A percentile compares a stretch with the other conserved stretches of the same genome.
These are phyloP conservation scores for Uronychia setigera DNA, from an alignment of 73 alveolate species.

Conservation along the genomic window DNA sequence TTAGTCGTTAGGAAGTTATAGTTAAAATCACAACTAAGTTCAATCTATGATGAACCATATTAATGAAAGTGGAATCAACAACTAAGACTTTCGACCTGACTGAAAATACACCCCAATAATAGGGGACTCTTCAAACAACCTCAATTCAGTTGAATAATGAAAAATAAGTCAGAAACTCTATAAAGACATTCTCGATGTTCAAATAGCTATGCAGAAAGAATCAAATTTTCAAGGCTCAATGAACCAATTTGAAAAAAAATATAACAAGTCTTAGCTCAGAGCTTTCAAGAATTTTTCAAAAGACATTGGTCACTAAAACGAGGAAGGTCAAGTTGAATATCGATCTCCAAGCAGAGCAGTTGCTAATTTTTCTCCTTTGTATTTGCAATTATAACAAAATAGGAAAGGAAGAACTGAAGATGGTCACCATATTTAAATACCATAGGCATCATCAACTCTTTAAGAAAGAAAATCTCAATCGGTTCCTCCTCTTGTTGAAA, in stretches of 20 bases:
- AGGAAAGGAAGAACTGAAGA: too few relatives aligned
- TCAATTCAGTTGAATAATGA: neutral
- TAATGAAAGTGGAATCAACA: neutral
- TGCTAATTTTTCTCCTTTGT: too few relatives aligned
- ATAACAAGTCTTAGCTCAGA: neutral
- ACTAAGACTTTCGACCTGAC: neutral
- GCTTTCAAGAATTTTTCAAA: neutral
- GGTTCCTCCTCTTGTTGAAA: too few relatives aligned
- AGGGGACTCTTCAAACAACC: neutral
- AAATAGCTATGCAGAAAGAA: neutral
- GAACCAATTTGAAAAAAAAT: neutral
- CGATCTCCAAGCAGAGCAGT: too few relatives aligned
- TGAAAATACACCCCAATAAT: neutral
- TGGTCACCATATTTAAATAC: too few relatives aligned
- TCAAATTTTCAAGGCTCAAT: neutral
- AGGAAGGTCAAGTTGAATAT: too few relatives aligned
- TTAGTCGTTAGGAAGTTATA: neutral
- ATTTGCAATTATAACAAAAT: too few relatives aligned
- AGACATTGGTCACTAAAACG: neutral
- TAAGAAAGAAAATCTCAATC: too few relatives aligned
- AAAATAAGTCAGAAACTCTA: neutral
- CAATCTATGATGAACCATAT: neutral
- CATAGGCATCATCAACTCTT: too few relatives aligned
- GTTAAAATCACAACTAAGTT: neutral
- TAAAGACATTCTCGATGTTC: neutral